Base-by-base conservation (phyloP, 257 asterid genomes). In the Solanum piurae region DNA sequence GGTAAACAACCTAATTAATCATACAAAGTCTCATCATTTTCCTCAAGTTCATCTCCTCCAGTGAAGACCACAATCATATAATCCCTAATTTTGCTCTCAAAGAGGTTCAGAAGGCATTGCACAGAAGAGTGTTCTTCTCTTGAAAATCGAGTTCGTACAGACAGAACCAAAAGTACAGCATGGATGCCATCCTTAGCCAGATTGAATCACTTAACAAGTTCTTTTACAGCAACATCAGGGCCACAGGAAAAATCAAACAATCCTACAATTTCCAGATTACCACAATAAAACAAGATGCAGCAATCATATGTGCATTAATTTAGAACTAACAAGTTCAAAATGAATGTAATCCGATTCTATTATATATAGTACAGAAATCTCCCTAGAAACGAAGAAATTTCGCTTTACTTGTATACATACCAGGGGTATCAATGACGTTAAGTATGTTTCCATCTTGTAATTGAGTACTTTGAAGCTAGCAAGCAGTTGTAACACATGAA, bases 181-280 rank as follows among this genome's bases (percentile, higher is more conserved):
- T 96, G 96, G 88, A 95, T 94, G 29, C 98, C 98, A 87, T 96
- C 98, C 89, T 94, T 94, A 23, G 96, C 97, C 97, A 96, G 89
- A 69, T 71, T 62, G 52, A 96, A 91, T 92, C 98, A 96, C 23
- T 87, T 92, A 14, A 91, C 95, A 86, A 96, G 92, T 91, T 96
- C 99, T n/a, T 86, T 91, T 4, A 93, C 93, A 16, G 92, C 88
- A 31, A 79, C 86, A 40, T 90, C 93, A 68, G 91, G 90, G 25
- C 88, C 93, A 25, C 62, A 91, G 37, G 91, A 86, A 83, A 87
- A 72, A 90, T 95, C 95, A 89, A 93, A 95, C 87, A 94, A 49
- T 4, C 99, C 99, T 96, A 89, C 75, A 88, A 87, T 46, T 69
- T 36, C 68, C 27, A 60, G 21, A 31, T 55, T 23, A 83, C 74